phyloP scores from a whole-genome alignment of 2,329 filamentous ascomycete genomes.

The Fusarium falciforme region DNA sequence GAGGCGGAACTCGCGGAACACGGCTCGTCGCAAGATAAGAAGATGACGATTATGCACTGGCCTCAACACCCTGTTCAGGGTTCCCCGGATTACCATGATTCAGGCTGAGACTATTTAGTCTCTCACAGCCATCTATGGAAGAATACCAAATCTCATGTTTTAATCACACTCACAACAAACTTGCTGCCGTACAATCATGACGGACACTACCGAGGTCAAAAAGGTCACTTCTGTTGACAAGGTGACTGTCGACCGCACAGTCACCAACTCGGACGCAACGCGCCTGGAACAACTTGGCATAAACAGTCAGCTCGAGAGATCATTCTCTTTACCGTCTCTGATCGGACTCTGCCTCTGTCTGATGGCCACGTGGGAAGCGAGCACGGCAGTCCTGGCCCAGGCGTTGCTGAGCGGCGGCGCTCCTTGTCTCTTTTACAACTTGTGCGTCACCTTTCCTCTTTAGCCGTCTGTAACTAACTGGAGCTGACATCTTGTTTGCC shows the following conservation, averaged over 20 bases:
- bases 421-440: conserved; percentile 56
- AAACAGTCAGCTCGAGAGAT: conserved; percentile 38
- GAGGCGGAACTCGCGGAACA: neutral
- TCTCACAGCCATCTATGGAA: neutral
- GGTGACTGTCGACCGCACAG: neutral
- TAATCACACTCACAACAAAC: neutral
- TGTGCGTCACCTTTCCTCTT: neutral
- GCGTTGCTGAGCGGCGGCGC: conserved; percentile 59
- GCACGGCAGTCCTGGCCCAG: conserved; percentile 57
- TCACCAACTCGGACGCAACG: neutral
- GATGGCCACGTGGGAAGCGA: conserved; percentile 64
- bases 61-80: neutral
- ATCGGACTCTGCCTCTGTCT: conserved; percentile 58
- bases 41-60: neutral
- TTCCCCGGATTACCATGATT: neutral
- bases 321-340: conserved; percentile 57
- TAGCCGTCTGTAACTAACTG: neutral
- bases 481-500: neutral
- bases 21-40: neutral
- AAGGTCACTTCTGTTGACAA: neutral
- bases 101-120: neutral
- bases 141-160: neutral
- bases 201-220: neutral
- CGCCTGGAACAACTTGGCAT: neutral
- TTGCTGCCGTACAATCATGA: neutral